A percentile compares a stretch with the other conserved stretches of the same genome.
phyloP scores from a whole-genome alignment of 495 filamentous ascomycete genomes.

The Xylaria bambusicola region DNA sequence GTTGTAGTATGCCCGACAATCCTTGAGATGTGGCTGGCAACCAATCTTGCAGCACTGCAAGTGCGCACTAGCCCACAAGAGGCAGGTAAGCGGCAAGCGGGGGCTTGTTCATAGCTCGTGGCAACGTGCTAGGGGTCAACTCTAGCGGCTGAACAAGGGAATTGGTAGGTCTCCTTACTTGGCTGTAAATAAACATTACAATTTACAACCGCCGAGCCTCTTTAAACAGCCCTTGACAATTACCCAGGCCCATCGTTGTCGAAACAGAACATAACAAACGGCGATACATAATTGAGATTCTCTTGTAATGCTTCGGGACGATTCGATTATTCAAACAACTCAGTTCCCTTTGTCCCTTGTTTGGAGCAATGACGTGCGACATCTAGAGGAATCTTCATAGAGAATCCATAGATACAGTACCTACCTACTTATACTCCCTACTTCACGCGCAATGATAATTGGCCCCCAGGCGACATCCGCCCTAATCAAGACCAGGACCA shows the following conservation, averaged over 20 bases:
- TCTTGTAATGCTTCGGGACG: neutral
- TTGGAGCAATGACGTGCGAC: constrained; percentile 7
- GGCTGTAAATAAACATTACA: constrained; percentile 15
- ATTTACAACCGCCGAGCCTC: constrained; percentile 2
- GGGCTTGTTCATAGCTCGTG: constrained; percentile 12
- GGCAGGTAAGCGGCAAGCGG: constrained; percentile 6
- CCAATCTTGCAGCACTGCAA: neutral
- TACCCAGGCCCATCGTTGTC: neutral
- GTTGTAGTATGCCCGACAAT: too few species aligned
- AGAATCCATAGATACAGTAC: too few species aligned
- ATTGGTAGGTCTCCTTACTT: constrained; percentile 1
- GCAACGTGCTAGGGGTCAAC: constrained; percentile 15
- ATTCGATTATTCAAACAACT: constrained; percentile 5
- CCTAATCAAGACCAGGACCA: constrained; percentile 1
- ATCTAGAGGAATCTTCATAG: constrained; percentile 1
- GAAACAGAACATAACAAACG: neutral
- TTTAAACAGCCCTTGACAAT: constrained; percentile 7
- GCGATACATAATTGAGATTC: neutral
- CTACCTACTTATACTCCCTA: neutral
- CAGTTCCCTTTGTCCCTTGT: constrained; percentile 1
- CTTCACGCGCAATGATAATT: constrained; percentile 4
- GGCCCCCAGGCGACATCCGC: neutral
- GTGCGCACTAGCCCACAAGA: constrained; percentile 2
- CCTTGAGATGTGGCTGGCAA: neutral
- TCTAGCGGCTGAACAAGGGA: neutral